Evolutionary conservation across 1,284 basidiomycete genomes (phyloP).

Genomic region (Apiotrichum mycotoxinovorans): DNA sequence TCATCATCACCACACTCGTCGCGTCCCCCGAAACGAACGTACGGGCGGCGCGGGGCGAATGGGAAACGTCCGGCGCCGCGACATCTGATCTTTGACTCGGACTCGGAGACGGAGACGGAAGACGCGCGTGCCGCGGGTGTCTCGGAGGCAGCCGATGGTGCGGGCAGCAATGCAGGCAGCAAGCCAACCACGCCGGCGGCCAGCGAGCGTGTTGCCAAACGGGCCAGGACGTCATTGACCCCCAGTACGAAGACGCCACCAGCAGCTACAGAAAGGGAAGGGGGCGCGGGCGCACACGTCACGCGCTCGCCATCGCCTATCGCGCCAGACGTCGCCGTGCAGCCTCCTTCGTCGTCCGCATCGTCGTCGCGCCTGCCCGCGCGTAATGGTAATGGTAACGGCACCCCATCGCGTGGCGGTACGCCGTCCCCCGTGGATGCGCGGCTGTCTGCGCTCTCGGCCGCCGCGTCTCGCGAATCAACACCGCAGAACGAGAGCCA

Average conservation of each 20-base stretch:
- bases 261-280: too few species aligned
- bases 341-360: background rate
- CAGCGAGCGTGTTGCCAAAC: background rate
- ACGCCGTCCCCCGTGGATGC: background rate
- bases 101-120: conserved; percentile 1
- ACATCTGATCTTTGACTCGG: background rate
- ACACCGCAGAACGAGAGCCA: conserved; percentile 8
- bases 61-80: background rate
- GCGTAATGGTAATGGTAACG: background rate
- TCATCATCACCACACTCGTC: background rate
- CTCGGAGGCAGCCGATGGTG: too few species aligned
- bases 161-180: background rate
- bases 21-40: background rate
- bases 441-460: too few species aligned
- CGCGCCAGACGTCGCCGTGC: background rate
- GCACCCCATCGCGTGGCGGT: background rate
- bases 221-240: background rate
- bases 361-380: background rate
- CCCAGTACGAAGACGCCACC: background rate
- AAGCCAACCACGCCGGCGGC: background rate
- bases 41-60: background rate
- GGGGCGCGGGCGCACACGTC: background rate
- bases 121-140: background rate
- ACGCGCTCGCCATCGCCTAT: background rate
- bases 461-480: background rate